Base-by-base conservation (phyloP, 306 rosid species). In the Vigna mungo region DNA sequence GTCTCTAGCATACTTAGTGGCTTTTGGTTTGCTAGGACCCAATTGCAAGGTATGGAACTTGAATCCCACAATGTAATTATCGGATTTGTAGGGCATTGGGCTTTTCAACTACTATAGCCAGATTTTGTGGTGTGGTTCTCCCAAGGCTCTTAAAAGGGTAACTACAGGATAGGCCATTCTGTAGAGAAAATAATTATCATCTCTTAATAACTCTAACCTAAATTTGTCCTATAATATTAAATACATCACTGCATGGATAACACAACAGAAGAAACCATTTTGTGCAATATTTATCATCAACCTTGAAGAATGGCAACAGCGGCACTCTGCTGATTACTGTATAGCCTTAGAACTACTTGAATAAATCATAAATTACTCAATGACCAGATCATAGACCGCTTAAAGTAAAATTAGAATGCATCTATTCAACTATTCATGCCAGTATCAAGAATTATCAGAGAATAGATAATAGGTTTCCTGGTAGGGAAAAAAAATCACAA, bases 301-400 rank as follows among this genome's bases (percentile, higher is more conserved):
- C 68, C 44, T 20, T 30, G 30, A 32, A 32, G 15, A 27, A 78
- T 25, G 16, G 44, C 8, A 47, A 76, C 23, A 12, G 51, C 56
- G 41, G 49, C 37, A 36, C 27, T 62, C 64, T 71, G 51, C 51
- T 71, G 21, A 78, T 51, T 34, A 52, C 72, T 3, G 27, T 46
- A 7, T 48, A 61, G 59, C 54, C 64, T 47, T 9, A 58, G 27
- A 47, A 41, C 55, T 21, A 15, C 55, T 20, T 3, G 32, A 9
- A 47, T 32, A 49, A 68, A 46, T 78, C 20, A 49, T 34, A 39
- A 68, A 59, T 54, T 39, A 43, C 13, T 17, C 20, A 39, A 37
- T 11, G 34, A 21, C 55, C 61, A 70, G 21, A 67, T 64, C 52
- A 67, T 17, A 41, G 53, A 52, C 20, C 4, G 27, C 41, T 30